A percentile compares a stretch with the other conserved stretches of the same genome.
Conservation (phyloP, 192 early-diverging fungal genomes). For the Coemansia sp. region DNA sequence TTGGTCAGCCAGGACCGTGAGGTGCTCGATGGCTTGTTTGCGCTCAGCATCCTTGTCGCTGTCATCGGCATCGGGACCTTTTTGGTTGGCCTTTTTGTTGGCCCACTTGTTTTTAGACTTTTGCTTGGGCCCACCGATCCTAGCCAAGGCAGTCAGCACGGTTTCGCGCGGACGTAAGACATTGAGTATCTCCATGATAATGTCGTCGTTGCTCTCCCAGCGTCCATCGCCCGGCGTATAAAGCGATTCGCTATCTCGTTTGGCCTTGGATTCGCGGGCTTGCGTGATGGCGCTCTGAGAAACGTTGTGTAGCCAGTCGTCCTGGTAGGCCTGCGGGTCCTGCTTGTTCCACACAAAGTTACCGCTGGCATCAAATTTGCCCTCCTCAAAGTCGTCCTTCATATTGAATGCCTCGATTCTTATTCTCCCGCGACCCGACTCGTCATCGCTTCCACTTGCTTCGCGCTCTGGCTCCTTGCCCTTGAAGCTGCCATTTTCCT, state of each 20-base stretch:
- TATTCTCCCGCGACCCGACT: background rate
- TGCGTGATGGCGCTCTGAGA: conserved; percentile 57
- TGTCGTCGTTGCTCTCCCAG: conserved; percentile 54
- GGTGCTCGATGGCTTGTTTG: conserved; percentile 56
- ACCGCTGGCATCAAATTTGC: conserved; percentile 63
- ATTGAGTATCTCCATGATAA: conserved; percentile 58
- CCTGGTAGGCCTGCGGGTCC: conserved; percentile 69
- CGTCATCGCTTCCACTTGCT: background rate
- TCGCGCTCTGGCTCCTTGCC: background rate
- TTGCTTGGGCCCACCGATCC: conserved; percentile 56
- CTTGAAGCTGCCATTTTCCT: background rate
- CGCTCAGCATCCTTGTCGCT: conserved; percentile 45
- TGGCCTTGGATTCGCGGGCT: conserved; percentile 56
- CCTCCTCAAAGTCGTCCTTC: conserved; percentile 70
- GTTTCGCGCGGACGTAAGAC: conserved; percentile 60
- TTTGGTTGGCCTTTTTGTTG: conserved; percentile 17
- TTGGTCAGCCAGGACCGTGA: conserved; percentile 70
- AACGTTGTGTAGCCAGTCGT: conserved; percentile 66
- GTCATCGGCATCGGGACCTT: conserved; percentile 8
- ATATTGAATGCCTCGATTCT: conserved; percentile 72
- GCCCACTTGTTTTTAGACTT: conserved; percentile 42
- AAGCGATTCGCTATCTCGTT: conserved; percentile 17
- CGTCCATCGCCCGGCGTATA: conserved; percentile 14
- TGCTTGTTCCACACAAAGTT: conserved; percentile 71
- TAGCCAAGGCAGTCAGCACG: conserved; percentile 60